Evolutionary conservation across 768 basidiomycete genomes (phyloP), one percentile per base, ranked within the genome.

Genomic region (Phlebiopsis gigantea): DNA sequence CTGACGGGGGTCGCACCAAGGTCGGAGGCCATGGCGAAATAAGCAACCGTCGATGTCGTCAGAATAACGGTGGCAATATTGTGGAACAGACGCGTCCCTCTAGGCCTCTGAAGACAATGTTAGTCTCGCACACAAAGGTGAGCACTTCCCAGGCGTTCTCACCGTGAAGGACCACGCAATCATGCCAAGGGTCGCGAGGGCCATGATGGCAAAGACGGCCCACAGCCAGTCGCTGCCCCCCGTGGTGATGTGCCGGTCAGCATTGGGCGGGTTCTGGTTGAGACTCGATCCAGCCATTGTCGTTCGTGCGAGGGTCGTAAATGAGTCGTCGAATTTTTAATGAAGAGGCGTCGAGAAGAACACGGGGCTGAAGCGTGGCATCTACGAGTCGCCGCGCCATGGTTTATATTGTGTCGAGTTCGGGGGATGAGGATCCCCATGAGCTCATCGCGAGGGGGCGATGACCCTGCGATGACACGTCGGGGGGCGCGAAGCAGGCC

Each of bases 21-120:
- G 62, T 82, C 71, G 14, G 80, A 81, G 0, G 81, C 82, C 81
- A 83, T 80, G 9, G 75, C 65, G 64, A 79, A 81, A 65, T 80
- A 80, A 0, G 75, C 66, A 49, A 83, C 71, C 14, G 72, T 63
- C 0, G 80, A 70, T 0, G 78, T 78, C 6, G 72, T 68, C 29
- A 83, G 68, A 29, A 83, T 68, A 39, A 77, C 69, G 15, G 75
- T 56, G 25, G 73, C 74, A n/a, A 82, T 67, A 54, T 78, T 74
- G 63, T 83, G 79, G 70, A 82, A 77, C 9, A 76, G 67, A 26
- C 81, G 69, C 22, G 72, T 71, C 25, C 77, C 76, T 6, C 64
- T 66, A 10, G 71, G 70, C 6, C 70, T 57, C 75, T 76, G 46
- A 6, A 10, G 12, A 22, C 17, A 12, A 4, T 29, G 26, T 50